phyloP scores from a whole-genome alignment of 495 filamentous ascomycete species.

The Diplogelasinospora grovesii region DNA sequence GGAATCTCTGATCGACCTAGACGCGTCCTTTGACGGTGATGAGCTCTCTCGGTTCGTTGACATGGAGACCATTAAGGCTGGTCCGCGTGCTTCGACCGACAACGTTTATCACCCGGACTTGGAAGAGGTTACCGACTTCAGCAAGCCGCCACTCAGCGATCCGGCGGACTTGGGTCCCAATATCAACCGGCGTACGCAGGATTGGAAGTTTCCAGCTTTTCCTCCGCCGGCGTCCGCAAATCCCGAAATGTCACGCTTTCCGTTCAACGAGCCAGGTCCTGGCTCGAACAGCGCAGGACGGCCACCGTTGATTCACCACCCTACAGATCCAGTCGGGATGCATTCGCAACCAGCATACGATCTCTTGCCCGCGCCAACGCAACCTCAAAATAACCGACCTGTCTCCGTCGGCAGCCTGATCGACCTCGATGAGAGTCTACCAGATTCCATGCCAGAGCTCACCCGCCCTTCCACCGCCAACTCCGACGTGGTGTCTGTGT shows the following conservation, averaged over 20 bases:
- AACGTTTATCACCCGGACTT: no score
- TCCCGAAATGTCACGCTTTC: constrained; percentile 44
- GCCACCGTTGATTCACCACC: constrained; percentile 42
- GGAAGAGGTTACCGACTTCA: constrained; percentile 38
- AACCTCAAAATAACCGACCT: constrained; percentile 26
- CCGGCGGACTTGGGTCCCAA: constrained; percentile 43
- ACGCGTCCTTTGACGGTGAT: constrained; percentile 38
- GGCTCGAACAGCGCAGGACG: constrained; percentile 18
- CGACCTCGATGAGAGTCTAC: constrained; percentile 46
- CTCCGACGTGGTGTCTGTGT: constrained; percentile 41
- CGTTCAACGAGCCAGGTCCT: constrained; percentile 29
- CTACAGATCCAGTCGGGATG: constrained; percentile 40
- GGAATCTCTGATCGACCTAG: constrained; percentile 54
- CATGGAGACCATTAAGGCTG: constrained; percentile 53
- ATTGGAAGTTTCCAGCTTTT: constrained; percentile 57
- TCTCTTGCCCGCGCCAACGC: constrained; percentile 12
- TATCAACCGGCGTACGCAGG: constrained; percentile 46
- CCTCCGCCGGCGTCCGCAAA: constrained; percentile 42
- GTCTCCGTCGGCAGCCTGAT: constrained; percentile 41
- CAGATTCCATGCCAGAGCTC: constrained; percentile 19
- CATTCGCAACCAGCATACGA: constrained; percentile 42
- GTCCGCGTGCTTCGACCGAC: constrained; percentile 36
- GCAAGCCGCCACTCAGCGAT: constrained; percentile 43
- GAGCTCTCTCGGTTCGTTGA: constrained; percentile 50
- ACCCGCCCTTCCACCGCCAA: constrained; percentile 48